Evolutionary conservation across 148 eudicot genomes (phyloP).

Genomic region (Camellia japonica): DNA sequence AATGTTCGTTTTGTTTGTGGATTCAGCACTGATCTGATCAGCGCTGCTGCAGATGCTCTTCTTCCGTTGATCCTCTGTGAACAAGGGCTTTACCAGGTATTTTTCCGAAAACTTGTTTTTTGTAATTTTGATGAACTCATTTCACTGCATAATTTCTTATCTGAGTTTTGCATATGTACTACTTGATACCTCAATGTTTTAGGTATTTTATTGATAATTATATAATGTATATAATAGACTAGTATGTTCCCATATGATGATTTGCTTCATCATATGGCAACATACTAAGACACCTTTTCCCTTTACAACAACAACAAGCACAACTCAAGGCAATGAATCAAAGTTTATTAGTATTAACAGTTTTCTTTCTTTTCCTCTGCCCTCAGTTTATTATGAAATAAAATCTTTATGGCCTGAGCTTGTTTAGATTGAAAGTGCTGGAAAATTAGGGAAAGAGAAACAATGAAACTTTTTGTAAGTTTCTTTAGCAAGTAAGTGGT

Average conservation of each 20-base stretch:
- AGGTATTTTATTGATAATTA: not conserved
- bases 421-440: no score
- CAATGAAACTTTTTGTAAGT: no score
- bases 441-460: no score
- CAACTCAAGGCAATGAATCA: not conserved
- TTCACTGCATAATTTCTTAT: not conserved
- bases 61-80: constrained; percentile 92
- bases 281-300: not conserved
- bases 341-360: not conserved
- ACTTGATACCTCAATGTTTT: not conserved
- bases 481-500: no score
- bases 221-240: not conserved
- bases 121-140: not conserved
- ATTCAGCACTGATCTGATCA: constrained; percentile 77
- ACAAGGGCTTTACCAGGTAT: constrained; percentile 83
- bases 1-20: constrained; percentile 16
- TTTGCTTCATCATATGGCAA: not conserved
- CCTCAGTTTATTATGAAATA: not conserved
- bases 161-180: not conserved
- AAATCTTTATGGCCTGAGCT: no score
- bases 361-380: not conserved
- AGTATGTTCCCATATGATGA: no score
- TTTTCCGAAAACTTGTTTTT: not conserved
- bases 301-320: not conserved
- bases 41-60: constrained; percentile 94